These are phyloP conservation scores for Rutstroemia sp. DNA, from an alignment of 2,329 filamentous ascomycete genomes.

Conservation along the genomic window DNA sequence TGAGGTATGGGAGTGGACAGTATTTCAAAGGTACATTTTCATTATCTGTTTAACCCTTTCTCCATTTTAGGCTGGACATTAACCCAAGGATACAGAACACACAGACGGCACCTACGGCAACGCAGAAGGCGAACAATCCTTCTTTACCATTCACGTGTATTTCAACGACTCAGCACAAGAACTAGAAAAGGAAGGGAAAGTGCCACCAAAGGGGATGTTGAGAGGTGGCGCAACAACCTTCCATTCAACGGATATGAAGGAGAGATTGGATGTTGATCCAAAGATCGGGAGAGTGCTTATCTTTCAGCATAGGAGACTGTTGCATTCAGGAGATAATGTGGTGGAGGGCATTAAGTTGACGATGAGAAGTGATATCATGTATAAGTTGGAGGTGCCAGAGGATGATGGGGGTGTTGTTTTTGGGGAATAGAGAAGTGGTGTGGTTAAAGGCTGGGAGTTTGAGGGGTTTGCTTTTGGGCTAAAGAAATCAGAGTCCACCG, in stretches of 20 bases:
- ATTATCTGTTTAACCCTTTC: neutral
- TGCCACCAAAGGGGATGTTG: neutral
- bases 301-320: constrained; percentile 47
- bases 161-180: constrained; percentile 42
- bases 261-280: constrained; percentile 45
- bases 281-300: constrained; percentile 51
- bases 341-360: constrained; percentile 46
- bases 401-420: neutral
- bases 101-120: constrained; percentile 43
- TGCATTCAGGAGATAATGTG: constrained; percentile 48
- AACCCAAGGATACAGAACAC: neutral
- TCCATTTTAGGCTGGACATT: neutral
- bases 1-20: constrained; percentile 64
- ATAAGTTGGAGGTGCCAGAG: constrained; percentile 27
- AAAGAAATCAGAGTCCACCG: too few relatives aligned
- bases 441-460: too few relatives aligned
- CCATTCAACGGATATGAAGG: constrained; percentile 36
- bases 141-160: constrained; percentile 51
- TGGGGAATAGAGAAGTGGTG: too few relatives aligned
- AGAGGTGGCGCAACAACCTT: constrained; percentile 46
- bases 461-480: too few relatives aligned
- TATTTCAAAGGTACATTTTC: constrained; percentile 50
- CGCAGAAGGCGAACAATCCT: constrained; percentile 20
- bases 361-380: constrained; percentile 48
- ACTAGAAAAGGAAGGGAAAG: constrained; percentile 22